Conservation (phyloP, 225 moss, liverwort and hornwort species). For the Physcomitrium patens region DNA sequence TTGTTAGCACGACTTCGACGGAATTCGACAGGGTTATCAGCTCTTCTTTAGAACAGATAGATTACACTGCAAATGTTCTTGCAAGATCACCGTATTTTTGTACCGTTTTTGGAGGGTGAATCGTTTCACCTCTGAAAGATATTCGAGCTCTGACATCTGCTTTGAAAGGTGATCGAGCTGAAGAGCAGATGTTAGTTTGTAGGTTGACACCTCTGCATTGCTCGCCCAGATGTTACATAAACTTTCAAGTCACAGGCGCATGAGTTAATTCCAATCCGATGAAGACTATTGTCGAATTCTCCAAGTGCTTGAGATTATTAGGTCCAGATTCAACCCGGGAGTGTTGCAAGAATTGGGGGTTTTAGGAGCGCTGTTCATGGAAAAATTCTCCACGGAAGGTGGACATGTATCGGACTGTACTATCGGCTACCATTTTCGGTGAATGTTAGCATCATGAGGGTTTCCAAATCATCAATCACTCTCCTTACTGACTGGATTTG, state of each 20-base stretch:
- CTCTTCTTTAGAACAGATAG: not conserved
- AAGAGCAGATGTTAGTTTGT: not conserved
- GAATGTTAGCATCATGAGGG: not conserved
- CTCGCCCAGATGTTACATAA: not conserved
- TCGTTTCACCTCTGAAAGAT: not conserved
- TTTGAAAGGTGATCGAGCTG: not conserved
- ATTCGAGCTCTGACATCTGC: not conserved
- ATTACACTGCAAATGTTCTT: not conserved
- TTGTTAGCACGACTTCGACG: not conserved
- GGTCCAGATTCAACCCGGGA: no score
- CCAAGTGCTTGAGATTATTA: no score
- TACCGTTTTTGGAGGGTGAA: not conserved
- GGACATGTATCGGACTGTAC: not conserved
- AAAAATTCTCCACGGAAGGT: no score
- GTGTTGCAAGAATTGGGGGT: no score
- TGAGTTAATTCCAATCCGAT: no score
- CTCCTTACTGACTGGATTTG: not conserved
- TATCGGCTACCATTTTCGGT: not conserved
- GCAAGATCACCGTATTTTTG: not conserved
- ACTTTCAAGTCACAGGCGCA: no score
- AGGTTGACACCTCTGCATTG: not conserved
- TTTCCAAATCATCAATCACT: not conserved
- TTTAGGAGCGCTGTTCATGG: no score
- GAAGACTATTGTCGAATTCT: no score
- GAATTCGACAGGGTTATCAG: not conserved